These are phyloP conservation scores for Yarrowia sp. DNA, from an alignment of 805 yeast genomes.

Conservation along the genomic window DNA sequence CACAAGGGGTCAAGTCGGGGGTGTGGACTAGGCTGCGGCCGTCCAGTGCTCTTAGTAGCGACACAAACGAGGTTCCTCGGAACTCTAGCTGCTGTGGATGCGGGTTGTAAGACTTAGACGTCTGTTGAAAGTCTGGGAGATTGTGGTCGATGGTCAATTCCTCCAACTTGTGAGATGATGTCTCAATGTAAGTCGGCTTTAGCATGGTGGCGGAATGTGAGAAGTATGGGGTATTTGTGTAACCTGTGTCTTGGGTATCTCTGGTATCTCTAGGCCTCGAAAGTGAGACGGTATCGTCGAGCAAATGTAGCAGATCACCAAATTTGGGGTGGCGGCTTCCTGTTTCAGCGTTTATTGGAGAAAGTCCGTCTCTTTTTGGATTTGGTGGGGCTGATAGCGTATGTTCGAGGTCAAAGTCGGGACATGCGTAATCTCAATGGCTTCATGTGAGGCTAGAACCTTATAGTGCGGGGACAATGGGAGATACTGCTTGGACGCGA, in stretches of 20 bases:
- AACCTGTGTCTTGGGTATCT: background rate
- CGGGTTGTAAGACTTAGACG: constrained; percentile 1
- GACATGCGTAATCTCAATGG: constrained; percentile 4
- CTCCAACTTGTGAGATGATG: background rate
- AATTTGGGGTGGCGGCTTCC: constrained; percentile 5
- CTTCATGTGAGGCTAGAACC: background rate
- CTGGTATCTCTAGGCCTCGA: background rate
- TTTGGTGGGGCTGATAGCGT: constrained; percentile 7
- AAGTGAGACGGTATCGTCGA: constrained; percentile 13
- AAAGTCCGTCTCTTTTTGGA: constrained; percentile 6
- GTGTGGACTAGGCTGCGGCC: background rate
- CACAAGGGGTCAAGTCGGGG: background rate
- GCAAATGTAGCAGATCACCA: constrained; percentile 19
- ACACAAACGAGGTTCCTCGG: background rate
- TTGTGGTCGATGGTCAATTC: background rate
- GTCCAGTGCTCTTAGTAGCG: background rate
- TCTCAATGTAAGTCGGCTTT: constrained; percentile 4
- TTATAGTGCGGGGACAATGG: background rate
- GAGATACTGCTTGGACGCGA: background rate
- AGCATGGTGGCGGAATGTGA: background rate
- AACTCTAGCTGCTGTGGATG: constrained; percentile 7
- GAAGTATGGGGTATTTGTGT: constrained; percentile 12
- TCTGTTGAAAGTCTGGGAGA: background rate
- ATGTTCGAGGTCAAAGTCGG: constrained; percentile 2
- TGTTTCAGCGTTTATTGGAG: constrained; percentile 8